Base-by-base conservation (phyloP, 1,139 yeast species). In the Magnusiomyces tetraspermus region DNA sequence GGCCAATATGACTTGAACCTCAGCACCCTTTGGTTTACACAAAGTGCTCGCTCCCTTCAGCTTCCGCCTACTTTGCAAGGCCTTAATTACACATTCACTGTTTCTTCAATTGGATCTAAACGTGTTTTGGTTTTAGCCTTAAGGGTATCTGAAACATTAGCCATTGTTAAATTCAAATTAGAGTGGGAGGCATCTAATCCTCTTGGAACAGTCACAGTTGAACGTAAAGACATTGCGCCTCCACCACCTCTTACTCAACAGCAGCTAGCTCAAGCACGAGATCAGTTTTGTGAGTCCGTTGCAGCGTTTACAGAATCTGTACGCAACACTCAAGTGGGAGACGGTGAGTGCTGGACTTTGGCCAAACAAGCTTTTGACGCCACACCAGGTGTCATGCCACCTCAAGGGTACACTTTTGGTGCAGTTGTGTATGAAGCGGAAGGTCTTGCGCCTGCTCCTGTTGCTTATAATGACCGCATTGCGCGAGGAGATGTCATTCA, bases 321-420 rank as follows among this genome's bases (percentile, higher is more conserved):
- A 46, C 61, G 69, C 48, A 85, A 84, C 1, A 71, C 72, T 48
- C 73, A 72, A 52, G 85, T 84, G 6, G 87, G 86, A 1, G 68
- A 77, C 51, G 92, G 92, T 10, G 90, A 84, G 62, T 84, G 92
- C 67, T 84, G 90, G 90, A 85, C 85, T 44, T 72, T 84, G 55
- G 90, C 88, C 1, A 75, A 76, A 51, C 79, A 80, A 52, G 87
- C 88, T 0, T 69, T 83, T 41, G 81, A 82, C 0, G 79, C 85
- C 59, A 83, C 83, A 0, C 79, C 77, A 23, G 77, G 76, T 60
- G 88, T 88, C 0, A 75, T 83, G 68, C 75, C 76, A 1, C 76
- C 84, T 11, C 72, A 73, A 22, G 80, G 80, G 26, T 65, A 68
- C 17, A 72, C 71, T 38, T 88, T 82, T 62, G 90, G 90, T 1